Evolutionary conservation across 106 monocot genomes (phyloP), one percentile per base, ranked within the genome.

Genomic region (Ottelia alismoides): DNA sequence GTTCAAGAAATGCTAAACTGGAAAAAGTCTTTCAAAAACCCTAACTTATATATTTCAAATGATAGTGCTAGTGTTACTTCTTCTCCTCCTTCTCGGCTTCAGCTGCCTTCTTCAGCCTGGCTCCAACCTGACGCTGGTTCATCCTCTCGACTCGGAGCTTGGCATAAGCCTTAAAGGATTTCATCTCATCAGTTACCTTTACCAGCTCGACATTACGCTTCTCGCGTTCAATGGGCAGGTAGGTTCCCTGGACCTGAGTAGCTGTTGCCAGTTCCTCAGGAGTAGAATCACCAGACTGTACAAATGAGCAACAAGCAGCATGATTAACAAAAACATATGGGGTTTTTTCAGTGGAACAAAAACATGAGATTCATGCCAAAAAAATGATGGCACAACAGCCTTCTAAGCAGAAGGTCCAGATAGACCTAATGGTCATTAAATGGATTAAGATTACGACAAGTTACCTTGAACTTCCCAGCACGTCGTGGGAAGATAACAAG

Each of bases 31-130:
- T n/a, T n/a, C n/a, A n/a, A n/a, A n/a, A n/a, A n/a, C n/a, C n/a
- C n/a, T n/a, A n/a, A n/a, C n/a, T n/a, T n/a, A n/a, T n/a, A n/a
- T n/a, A n/a, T n/a, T n/a, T n/a, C n/a, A n/a, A n/a, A n/a, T n/a
- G n/a, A n/a, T n/a, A n/a, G n/a, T n/a, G n/a, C n/a, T n/a, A n/a
- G n/a, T n/a, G n/a, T 44, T 30, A 66, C 75, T 84, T 84, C 70
- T 84, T 79, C 49, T 84, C 76, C 35, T 85, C 76, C 70, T 85
- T 79, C 67, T 79, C 84, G 5, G 84, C 79, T 57, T 79, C 84
- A 2, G 84, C 79, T 22, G 79, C 79, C 66, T 72, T 85, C 75
- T 85, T 84, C 72, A 84, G 22, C 56, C 79, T 73, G 6, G 56
- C 57, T 52, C 84, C 84, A 2, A 66, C 47, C 25, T 74, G 84